A percentile compares a stretch with the other conserved stretches of the same genome.
Conservation (phyloP, 129 eudicot genomes). For the Helichrysum umbraculigerum region DNA sequence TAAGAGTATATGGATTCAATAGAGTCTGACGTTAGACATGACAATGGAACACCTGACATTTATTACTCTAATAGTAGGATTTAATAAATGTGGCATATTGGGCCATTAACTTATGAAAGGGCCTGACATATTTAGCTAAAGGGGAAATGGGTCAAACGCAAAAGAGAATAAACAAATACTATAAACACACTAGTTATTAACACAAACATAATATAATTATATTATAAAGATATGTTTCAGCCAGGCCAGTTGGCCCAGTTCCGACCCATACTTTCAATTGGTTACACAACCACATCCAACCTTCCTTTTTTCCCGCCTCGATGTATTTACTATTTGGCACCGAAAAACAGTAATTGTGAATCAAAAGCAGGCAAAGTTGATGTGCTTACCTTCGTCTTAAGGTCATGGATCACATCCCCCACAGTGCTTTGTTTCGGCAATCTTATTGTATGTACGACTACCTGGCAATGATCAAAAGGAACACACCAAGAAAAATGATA, state of each 20-base stretch:
- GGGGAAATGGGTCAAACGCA: not conserved
- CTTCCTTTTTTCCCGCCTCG: too few species aligned
- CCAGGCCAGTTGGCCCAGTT: too few species aligned
- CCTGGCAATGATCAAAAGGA: conserved; percentile 42
- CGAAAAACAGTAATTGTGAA: not conserved
- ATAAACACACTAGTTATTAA: not conserved
- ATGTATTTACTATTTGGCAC: not conserved
- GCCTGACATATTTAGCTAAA: not conserved
- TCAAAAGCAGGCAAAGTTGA: not conserved
- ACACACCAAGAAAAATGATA: conserved; percentile 12
- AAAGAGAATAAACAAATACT: not conserved
- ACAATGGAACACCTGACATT: not conserved
- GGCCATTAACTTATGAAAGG: not conserved
- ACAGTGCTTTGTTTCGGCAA: conserved; percentile 89
- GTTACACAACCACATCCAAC: too few species aligned
- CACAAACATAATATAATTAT: too few species aligned
- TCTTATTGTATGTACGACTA: conserved; percentile 65
- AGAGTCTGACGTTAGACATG: not conserved
- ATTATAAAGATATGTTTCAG: too few species aligned
- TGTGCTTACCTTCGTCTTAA: conserved; percentile 64
- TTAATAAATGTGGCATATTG: not conserved
- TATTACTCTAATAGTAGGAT: not conserved
- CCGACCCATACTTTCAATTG: too few species aligned
- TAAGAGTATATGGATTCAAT: not conserved
- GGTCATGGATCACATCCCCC: conserved; percentile 76